phyloP scores from a whole-genome alignment of 768 basidiomycete species.

The Leccinum fibrillosum region DNA sequence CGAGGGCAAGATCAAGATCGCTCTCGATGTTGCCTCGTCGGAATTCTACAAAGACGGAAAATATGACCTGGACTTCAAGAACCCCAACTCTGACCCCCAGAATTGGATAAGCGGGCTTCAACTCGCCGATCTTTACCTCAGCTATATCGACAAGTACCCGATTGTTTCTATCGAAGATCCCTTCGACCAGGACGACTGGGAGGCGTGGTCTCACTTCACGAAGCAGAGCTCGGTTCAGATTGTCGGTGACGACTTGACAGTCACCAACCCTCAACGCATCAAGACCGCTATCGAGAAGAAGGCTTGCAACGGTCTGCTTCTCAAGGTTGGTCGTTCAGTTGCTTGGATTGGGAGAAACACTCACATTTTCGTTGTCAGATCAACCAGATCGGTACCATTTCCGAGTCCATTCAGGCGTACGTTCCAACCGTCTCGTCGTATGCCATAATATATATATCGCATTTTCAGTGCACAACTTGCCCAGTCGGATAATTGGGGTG shows the following conservation, averaged over 20 bases:
- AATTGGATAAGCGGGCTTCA: constrained; percentile 93
- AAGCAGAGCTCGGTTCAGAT: constrained; percentile 77
- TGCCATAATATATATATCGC: neutral
- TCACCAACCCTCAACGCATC: constrained; percentile 96
- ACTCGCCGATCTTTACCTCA: constrained; percentile 89
- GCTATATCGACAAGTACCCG: constrained; percentile 89
- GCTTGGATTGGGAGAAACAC: neutral
- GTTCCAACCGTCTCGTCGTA: constrained; percentile 31
- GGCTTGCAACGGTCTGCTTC: constrained; percentile 96
- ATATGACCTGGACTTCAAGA: constrained; percentile 99
- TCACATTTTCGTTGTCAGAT: constrained; percentile 42
- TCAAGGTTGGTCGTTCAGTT: constrained; percentile 58
- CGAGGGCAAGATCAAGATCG: constrained; percentile 98
- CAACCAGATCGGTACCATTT: constrained; percentile 99
- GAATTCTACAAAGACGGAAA: constrained; percentile 99
- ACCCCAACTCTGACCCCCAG: constrained; percentile 96
- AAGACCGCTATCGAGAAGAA: constrained; percentile 99
- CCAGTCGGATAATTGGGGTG: constrained; percentile 96
- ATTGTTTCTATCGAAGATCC: constrained; percentile 97
- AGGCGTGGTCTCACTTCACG: constrained; percentile 94
- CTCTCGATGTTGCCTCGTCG: constrained; percentile 96
- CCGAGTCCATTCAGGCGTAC: constrained; percentile 97
- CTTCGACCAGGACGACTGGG: constrained; percentile 99
- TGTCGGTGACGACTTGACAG: constrained; percentile 95
- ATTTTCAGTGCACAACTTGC: constrained; percentile 81